These are phyloP conservation scores for Mimosa bimucronata DNA, from an alignment of 306 rosid species.

Conservation along the genomic window DNA sequence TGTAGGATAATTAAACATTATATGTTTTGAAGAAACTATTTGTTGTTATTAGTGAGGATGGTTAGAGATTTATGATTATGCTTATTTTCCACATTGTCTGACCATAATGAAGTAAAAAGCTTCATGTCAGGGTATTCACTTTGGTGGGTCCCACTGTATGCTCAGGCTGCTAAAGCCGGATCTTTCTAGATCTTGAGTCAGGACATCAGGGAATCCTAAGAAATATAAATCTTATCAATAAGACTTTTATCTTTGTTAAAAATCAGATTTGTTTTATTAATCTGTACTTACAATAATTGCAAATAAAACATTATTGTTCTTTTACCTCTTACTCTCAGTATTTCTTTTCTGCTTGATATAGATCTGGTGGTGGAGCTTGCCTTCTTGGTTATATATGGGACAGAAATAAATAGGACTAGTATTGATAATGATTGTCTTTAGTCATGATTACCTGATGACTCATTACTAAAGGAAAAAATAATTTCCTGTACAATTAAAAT, in stretches of 20 bases:
- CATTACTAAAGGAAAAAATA: constrained; percentile 6
- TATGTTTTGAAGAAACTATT: neutral
- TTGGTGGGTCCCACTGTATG: constrained; percentile 43
- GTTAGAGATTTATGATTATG: constrained; percentile 10
- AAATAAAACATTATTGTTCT: neutral
- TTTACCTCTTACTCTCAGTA: neutral
- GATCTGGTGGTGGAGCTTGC: constrained; percentile 12
- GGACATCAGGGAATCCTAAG: constrained; percentile 64
- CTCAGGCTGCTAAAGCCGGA: constrained; percentile 34
- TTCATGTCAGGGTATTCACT: constrained; percentile 45
- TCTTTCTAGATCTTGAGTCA: constrained; percentile 34
- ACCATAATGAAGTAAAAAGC: constrained; percentile 39
- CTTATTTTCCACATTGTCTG: constrained; percentile 32
- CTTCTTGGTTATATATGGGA: neutral
- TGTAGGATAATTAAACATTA: neutral
- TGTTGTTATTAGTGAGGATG: neutral
- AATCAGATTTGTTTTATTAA: neutral
- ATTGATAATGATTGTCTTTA: constrained; percentile 21
- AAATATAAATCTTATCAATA: constrained; percentile 8
- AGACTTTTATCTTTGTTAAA: neutral
- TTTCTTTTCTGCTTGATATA: constrained; percentile 15
- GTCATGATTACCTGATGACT: constrained; percentile 39
- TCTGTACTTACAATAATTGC: neutral
- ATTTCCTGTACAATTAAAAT: constrained; percentile 30
- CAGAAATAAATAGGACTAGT: constrained; percentile 21